Conservation (phyloP, 345 rosid genomes). For the Lepidium didymum region DNA sequence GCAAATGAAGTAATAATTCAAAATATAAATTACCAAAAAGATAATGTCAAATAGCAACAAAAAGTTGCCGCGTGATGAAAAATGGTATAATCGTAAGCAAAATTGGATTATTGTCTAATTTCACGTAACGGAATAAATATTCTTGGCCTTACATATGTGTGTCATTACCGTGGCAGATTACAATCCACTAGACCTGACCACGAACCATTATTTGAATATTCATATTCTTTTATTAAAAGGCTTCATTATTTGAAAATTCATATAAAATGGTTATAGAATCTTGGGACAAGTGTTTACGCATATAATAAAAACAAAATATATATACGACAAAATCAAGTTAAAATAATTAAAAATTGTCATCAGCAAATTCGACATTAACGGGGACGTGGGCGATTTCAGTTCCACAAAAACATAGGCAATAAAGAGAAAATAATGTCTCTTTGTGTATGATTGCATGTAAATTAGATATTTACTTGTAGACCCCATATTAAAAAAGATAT, state of each 20-base stretch:
- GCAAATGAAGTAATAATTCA: not conserved
- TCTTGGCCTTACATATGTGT: not conserved
- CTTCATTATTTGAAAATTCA: not conserved
- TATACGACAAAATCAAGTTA: not conserved
- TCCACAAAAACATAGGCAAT: too few species aligned
- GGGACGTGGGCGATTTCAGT: conserved; percentile 15
- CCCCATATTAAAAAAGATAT: not conserved
- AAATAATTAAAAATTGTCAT: not conserved
- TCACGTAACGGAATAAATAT: not conserved
- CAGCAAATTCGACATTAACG: not conserved
- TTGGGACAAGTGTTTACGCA: conserved; percentile 8
- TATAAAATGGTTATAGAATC: not conserved
- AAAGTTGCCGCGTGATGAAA: not conserved
- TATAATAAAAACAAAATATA: not conserved
- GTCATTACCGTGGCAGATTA: conserved; percentile 8
- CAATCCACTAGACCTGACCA: conserved; percentile 5
- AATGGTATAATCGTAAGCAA: conserved; percentile 6
- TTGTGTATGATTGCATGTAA: too few species aligned
- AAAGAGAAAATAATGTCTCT: too few species aligned
- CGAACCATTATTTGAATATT: not conserved
- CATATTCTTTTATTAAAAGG: too few species aligned
- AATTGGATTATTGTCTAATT: not conserved
- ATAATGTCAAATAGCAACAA: not conserved
- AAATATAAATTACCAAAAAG: not conserved
- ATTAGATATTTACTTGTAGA: not conserved